Evolutionary conservation across 768 basidiomycete genomes (phyloP).

Genomic region (Mycena belliarum): DNA sequence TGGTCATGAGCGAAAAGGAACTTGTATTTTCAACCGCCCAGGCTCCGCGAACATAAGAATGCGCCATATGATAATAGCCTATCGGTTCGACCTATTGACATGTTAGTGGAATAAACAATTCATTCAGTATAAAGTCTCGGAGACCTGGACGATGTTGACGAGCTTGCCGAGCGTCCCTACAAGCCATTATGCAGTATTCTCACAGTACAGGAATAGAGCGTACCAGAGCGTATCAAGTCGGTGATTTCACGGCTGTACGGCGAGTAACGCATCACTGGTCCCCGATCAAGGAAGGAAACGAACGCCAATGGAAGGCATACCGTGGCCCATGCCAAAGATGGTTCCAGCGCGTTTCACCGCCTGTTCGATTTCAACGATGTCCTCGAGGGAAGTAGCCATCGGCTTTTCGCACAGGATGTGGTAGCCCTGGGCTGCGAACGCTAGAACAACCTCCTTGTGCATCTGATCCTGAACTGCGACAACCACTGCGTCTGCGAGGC

Average conservation of each 20-base stretch:
- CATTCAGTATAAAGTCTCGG: no score
- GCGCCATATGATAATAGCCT: conserved; percentile 89
- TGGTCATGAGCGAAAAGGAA: conserved; percentile 85
- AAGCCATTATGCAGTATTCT: no score
- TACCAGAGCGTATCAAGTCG: conserved; percentile 67
- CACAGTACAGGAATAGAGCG: no score
- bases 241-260: conserved; percentile 76
- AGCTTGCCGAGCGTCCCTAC: conserved; percentile 83
- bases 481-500: conserved; percentile 80
- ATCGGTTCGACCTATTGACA: no score
- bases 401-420: conserved; percentile 93
- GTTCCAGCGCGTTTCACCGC: conserved; percentile 68
- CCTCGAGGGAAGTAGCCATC: conserved; percentile 75
- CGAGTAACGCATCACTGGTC: conserved; percentile 80
- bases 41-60: conserved; percentile 84
- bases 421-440: conserved; percentile 81
- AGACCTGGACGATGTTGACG: conserved; percentile 79
- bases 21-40: conserved; percentile 72
- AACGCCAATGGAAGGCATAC: conserved; percentile 39
- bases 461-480: conserved; percentile 80
- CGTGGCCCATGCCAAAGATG: conserved; percentile 88
- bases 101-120: no score
- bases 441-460: conserved; percentile 73
- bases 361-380: conserved; percentile 74
- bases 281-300: not conserved